These are phyloP conservation scores for Mitragyna speciosa DNA, from an alignment of 257 asterid genomes.

Conservation along the genomic window DNA sequence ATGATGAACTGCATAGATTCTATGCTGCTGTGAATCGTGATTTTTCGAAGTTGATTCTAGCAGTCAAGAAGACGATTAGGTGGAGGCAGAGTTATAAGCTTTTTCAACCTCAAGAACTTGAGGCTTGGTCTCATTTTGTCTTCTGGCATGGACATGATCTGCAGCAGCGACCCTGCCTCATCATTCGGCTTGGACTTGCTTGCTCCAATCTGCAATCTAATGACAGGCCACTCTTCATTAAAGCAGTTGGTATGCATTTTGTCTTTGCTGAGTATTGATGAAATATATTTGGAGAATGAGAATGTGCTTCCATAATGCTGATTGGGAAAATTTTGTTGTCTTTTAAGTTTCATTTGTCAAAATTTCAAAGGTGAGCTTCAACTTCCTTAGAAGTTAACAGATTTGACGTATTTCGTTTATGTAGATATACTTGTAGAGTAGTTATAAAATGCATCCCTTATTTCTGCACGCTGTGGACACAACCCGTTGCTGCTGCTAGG, in stretches of 20 bases:
- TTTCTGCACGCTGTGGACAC: neutral
- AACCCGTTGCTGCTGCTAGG: neutral
- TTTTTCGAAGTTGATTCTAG: constrained; percentile 36
- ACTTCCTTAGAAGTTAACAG: neutral
- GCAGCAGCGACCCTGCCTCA: constrained; percentile 38
- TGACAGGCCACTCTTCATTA: constrained; percentile 29
- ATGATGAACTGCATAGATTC: constrained; percentile 38
- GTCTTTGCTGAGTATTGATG: neutral
- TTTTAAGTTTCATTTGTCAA: neutral
- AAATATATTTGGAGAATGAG: neutral
- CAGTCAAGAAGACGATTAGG: constrained; percentile 42
- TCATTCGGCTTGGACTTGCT: constrained; percentile 49
- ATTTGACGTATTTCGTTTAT: neutral
- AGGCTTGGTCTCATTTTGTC: constrained; percentile 34
- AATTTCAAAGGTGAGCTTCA: neutral
- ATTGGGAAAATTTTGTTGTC: neutral
- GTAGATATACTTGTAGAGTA: too few relatives aligned
- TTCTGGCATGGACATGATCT: constrained; percentile 46
- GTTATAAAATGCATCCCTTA: neutral
- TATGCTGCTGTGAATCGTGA: constrained; percentile 39
- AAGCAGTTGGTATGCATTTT: constrained; percentile 41
- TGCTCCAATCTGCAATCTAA: constrained; percentile 38
- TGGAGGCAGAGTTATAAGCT: constrained; percentile 40
- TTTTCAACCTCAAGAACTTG: constrained; percentile 34
- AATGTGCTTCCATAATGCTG: neutral